These are phyloP conservation scores for Lactifluus volemus DNA, from an alignment of 768 basidiomycete species.

Conservation along the genomic window DNA sequence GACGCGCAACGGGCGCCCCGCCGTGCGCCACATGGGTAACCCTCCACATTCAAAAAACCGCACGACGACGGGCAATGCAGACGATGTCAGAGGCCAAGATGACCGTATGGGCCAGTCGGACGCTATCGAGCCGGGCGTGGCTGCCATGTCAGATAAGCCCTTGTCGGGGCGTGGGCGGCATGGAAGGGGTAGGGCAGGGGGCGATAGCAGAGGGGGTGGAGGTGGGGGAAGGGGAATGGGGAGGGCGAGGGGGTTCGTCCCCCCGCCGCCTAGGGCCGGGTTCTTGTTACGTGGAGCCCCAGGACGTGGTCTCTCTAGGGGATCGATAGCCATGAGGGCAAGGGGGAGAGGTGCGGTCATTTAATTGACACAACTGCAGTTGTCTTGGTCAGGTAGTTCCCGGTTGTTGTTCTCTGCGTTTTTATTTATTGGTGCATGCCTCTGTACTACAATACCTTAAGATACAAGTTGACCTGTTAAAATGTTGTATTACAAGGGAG, in stretches of 20 bases:
- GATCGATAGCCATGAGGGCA: not conserved
- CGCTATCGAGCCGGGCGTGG: not conserved
- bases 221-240: not conserved
- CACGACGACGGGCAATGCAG: not conserved
- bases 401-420: not conserved
- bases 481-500: too few relatives aligned
- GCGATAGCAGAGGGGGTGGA: conserved; percentile 1
- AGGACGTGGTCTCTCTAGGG: not conserved
- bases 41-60: not conserved
- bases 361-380: not conserved
- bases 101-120: not conserved
- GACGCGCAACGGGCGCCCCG: conserved; percentile 5
- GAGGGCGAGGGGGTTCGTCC: conserved; percentile 4
- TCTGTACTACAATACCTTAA: not conserved
- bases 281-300: conserved; percentile 7
- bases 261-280: conserved; percentile 11
- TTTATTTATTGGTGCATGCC: not conserved
- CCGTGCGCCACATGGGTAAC: not conserved
- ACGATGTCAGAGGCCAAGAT: not conserved
- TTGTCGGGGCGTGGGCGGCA: not conserved
- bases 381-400: not conserved
- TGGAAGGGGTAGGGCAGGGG: conserved; percentile 6
- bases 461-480: too few relatives aligned
- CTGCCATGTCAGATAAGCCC: not conserved
- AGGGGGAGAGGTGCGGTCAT: not conserved